These are phyloP conservation scores for Paracorniculantispora psalliotae DNA, from an alignment of 2,329 filamentous ascomycete species.

Conservation along the genomic window DNA sequence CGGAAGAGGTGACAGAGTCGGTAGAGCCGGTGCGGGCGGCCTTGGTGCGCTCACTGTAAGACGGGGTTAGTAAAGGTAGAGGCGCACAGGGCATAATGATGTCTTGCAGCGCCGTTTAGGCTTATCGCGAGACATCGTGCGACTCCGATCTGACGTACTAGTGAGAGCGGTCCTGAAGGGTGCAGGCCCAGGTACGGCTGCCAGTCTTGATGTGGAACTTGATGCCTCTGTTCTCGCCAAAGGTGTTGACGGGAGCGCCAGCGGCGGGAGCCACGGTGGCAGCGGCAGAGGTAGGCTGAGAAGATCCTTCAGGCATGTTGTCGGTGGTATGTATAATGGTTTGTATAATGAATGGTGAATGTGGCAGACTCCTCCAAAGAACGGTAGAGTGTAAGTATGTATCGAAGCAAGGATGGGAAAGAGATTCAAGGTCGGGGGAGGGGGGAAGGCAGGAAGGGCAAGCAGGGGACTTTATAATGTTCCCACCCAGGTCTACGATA, in stretches of 20 bases:
- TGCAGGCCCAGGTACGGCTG: slow-evolving; percentile 34
- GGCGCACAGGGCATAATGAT: background rate
- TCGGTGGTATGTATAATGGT: background rate
- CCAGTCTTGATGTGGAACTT: slow-evolving; percentile 44
- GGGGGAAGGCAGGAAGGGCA: background rate
- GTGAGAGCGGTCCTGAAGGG: slow-evolving; percentile 37
- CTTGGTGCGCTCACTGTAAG: slow-evolving; percentile 36
- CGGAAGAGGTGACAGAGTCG: slow-evolving; percentile 28
- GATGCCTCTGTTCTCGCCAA: slow-evolving; percentile 37
- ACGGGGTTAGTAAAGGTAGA: slow-evolving; percentile 15
- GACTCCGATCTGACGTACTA: slow-evolving; percentile 33
- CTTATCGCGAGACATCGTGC: background rate
- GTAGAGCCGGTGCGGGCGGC: slow-evolving; percentile 31
- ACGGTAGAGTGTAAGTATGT: background rate
- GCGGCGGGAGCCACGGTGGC: slow-evolving; percentile 17
- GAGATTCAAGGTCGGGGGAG: background rate
- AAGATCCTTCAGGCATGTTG: slow-evolving; percentile 16
- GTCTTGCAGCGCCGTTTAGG: background rate
- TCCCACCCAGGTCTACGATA: slow-evolving; percentile 1
- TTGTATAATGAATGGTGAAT: background rate
- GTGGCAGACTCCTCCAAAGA: slow-evolving; percentile 11
- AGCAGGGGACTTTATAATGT: slow-evolving; percentile 5
- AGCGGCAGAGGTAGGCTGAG: slow-evolving; percentile 12
- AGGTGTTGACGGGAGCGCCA: slow-evolving; percentile 11
- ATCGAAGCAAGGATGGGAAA: background rate